phyloP scores from a whole-genome alignment of 805 yeast species.

The Candida dendrica region DNA sequence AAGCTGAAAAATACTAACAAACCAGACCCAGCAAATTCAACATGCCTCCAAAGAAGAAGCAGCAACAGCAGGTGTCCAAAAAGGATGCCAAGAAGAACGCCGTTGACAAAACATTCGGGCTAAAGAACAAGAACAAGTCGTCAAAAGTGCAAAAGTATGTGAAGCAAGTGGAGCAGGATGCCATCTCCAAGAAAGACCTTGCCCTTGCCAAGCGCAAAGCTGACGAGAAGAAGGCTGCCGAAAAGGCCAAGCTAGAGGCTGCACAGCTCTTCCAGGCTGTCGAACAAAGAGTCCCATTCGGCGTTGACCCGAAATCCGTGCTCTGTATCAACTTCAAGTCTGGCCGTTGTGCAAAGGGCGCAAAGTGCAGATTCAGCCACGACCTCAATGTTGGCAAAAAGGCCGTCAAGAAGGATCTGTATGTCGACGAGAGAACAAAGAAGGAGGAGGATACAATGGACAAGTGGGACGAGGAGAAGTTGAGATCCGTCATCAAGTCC shows the following conservation, averaged over 20 bases:
- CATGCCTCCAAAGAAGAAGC: constrained; percentile 82
- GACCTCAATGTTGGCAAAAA: constrained; percentile 81
- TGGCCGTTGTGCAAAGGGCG: constrained; percentile 77
- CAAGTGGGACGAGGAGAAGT: constrained; percentile 93
- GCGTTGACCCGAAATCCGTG: constrained; percentile 94
- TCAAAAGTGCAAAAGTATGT: constrained; percentile 77
- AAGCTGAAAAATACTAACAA: background rate
- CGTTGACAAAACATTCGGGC: constrained; percentile 89
- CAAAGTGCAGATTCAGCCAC: constrained; percentile 87
- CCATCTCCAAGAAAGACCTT: constrained; percentile 60
- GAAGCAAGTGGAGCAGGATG: constrained; percentile 53
- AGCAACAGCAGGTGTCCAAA: constrained; percentile 37
- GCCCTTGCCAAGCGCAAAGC: constrained; percentile 63
- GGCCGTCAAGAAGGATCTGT: constrained; percentile 84
- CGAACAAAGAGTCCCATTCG: constrained; percentile 87
- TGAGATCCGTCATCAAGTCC: constrained; percentile 75
- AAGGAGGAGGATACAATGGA: constrained; percentile 89
- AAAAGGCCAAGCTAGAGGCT: constrained; percentile 82
- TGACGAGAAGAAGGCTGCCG: constrained; percentile 86
- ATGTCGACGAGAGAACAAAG: constrained; percentile 71
- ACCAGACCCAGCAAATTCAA: background rate
- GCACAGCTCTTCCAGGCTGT: constrained; percentile 65
- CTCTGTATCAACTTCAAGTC: constrained; percentile 85
- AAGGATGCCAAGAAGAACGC: constrained; percentile 57
- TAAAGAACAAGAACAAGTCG: constrained; percentile 92